phyloP scores from a whole-genome alignment of 129 eudicot species.

The Artemisia tridentata region DNA sequence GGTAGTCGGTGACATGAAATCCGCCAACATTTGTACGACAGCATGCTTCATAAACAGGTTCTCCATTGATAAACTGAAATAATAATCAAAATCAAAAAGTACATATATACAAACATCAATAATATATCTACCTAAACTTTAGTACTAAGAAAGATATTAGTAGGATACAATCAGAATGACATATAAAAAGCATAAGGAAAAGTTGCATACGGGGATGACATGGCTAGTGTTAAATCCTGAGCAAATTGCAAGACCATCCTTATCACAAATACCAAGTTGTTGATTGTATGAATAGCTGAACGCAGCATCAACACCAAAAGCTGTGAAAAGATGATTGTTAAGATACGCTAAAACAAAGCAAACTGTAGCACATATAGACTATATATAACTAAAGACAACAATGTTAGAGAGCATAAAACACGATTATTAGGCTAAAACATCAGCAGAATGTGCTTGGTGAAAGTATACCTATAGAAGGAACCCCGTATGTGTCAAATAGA shows the following conservation, averaged over 20 bases:
- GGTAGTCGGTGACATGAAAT: constrained; percentile 87
- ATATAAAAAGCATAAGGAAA: constrained; percentile 3
- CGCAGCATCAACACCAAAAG: constrained; percentile 94
- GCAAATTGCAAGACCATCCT: constrained; percentile 76
- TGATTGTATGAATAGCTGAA: constrained; percentile 87
- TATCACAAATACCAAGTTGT: constrained; percentile 63
- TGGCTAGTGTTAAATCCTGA: constrained; percentile 93
- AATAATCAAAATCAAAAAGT: background rate
- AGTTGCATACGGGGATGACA: constrained; percentile 76
- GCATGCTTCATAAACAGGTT: constrained; percentile 92
- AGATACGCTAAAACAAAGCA: background rate
- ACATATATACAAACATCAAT: too few relatives aligned
- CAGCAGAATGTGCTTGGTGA: background rate
- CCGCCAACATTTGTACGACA: constrained; percentile 99
- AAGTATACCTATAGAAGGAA: constrained; percentile 87
- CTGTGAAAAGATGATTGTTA: constrained; percentile 35
- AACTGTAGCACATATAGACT: constrained; percentile 2
- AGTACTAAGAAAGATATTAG: too few relatives aligned
- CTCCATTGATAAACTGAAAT: constrained; percentile 86
- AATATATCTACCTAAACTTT: too few relatives aligned
- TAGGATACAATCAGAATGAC: background rate
- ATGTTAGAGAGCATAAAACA: background rate
- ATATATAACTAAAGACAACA: background rate
- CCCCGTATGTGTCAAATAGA: constrained; percentile 92
- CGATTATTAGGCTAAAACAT: too few relatives aligned